phyloP scores from a whole-genome alignment of 805 yeast species.

The Saccharomycopsis sp. region DNA sequence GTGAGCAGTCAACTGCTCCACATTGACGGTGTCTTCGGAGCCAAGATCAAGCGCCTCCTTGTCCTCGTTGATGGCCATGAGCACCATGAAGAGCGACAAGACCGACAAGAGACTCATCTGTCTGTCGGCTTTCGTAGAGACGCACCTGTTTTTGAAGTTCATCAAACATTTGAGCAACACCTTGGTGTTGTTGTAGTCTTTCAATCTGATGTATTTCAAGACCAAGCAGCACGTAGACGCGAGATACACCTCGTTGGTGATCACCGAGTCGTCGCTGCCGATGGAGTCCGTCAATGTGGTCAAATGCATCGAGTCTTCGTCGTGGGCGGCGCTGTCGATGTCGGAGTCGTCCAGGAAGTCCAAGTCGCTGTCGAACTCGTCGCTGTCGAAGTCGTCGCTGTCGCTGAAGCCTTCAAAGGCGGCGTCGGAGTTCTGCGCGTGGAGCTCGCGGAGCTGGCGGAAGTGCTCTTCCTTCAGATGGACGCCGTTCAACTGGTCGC shows the following conservation, averaged over 20 bases:
- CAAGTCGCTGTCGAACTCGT: not conserved
- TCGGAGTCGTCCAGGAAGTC: not conserved
- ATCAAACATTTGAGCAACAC: conserved; percentile 8
- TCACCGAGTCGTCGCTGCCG: not conserved
- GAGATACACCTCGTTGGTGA: conserved; percentile 11
- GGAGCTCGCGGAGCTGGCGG: not conserved
- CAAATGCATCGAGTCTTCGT: not conserved
- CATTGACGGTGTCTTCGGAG: conserved; percentile 24
- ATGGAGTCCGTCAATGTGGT: not conserved
- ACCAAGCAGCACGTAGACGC: conserved; percentile 14
- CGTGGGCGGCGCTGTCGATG: not conserved
- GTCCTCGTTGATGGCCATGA: conserved; percentile 8
- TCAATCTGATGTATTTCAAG: conserved; percentile 8
- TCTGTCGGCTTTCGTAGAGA: conserved; percentile 1
- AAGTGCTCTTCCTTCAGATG: not conserved
- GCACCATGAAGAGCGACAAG: conserved; percentile 11
- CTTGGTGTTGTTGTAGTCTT: conserved; percentile 5
- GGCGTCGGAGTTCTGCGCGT: not conserved
- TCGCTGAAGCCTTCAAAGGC: conserved; percentile 2
- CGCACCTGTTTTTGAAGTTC: conserved; percentile 1
- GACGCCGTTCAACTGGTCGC: conserved; percentile 11
- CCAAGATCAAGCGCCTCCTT: not conserved
- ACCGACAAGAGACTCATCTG: conserved; percentile 16
- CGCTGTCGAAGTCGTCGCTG: not conserved
- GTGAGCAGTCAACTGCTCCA: conserved; percentile 24